Conservation (phyloP, 768 basidiomycete species). For the Sporobolomyces roseus region DNA sequence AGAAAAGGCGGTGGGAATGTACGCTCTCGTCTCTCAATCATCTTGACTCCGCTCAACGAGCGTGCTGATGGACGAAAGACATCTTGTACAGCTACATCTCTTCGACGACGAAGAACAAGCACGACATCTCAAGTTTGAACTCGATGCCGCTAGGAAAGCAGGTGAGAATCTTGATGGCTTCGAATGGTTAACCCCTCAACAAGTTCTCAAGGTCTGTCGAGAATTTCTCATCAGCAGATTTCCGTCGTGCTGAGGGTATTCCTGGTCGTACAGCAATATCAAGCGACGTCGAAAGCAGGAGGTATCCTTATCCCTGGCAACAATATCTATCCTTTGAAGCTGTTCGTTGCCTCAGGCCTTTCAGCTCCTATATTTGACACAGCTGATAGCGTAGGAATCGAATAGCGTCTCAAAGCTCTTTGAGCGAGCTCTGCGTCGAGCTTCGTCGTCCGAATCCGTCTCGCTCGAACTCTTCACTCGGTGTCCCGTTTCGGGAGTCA, state of each 20-base stretch:
- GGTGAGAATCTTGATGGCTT: slow-evolving; percentile 55
- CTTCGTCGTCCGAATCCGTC: slow-evolving; percentile 14
- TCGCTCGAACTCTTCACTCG: slow-evolving; percentile 63
- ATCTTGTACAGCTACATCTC: slow-evolving; percentile 50
- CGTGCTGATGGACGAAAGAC: too few relatives aligned
- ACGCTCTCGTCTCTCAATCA: background rate
- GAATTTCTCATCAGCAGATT: background rate
- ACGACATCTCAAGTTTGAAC: slow-evolving; percentile 52
- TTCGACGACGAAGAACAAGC: slow-evolving; percentile 50
- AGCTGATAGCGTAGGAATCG: too few relatives aligned
- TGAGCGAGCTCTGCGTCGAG: slow-evolving; percentile 14
- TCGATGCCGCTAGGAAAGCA: slow-evolving; percentile 56
- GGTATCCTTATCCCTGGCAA: slow-evolving; percentile 57
- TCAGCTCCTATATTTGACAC: too few relatives aligned
- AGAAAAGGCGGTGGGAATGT: slow-evolving; percentile 56
- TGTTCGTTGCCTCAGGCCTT: slow-evolving; percentile 45
- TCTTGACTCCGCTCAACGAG: background rate
- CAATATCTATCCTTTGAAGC: slow-evolving; percentile 72
- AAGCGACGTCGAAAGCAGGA: slow-evolving; percentile 54
- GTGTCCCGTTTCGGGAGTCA: slow-evolving; percentile 60
- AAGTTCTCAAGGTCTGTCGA: slow-evolving; percentile 55
- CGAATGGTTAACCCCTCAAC: slow-evolving; percentile 55
- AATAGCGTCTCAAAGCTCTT: slow-evolving; percentile 36
- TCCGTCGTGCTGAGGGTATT: background rate
- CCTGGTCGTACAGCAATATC: slow-evolving; percentile 7